A percentile compares a stretch with the other conserved stretches of the same genome.
These are phyloP conservation scores for Pseudotulostoma volvatum DNA, from an alignment of 495 filamentous ascomycete genomes.

Conservation along the genomic window DNA sequence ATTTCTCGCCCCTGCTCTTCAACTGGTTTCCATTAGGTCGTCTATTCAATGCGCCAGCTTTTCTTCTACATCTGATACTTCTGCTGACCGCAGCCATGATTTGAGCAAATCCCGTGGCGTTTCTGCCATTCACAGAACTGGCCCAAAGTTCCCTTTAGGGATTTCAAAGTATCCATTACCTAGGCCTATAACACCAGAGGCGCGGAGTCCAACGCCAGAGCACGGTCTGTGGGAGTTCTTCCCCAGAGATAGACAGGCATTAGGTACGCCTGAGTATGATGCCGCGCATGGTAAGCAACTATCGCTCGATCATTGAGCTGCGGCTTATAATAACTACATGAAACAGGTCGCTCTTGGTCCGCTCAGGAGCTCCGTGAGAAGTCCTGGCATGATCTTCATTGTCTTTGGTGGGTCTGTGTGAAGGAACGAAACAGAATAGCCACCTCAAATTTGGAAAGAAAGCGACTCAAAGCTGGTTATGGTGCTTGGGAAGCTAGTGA, in stretches of 20 bases:
- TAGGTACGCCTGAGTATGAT: conserved; percentile 53
- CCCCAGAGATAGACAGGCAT: conserved; percentile 39
- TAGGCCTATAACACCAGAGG: conserved; percentile 40
- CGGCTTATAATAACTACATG: neutral
- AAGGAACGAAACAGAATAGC: conserved; percentile 83
- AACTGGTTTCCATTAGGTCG: conserved; percentile 20
- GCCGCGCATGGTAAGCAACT: conserved; percentile 41
- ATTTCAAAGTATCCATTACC: conserved; percentile 59
- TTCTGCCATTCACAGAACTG: conserved; percentile 60
- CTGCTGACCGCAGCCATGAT: conserved; percentile 17
- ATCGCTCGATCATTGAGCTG: neutral
- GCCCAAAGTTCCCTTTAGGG: conserved; percentile 50
- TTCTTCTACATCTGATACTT: conserved; percentile 21
- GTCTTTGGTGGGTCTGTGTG: conserved; percentile 85
- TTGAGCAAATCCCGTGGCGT: conserved; percentile 49
- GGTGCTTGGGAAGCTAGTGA: conserved; percentile 45
- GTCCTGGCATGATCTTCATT: conserved; percentile 85
- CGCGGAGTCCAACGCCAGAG: conserved; percentile 39
- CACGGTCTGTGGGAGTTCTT: conserved; percentile 97
- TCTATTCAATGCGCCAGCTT: conserved; percentile 26
- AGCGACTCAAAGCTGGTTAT: conserved; percentile 45
- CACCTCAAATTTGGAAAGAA: conserved; percentile 54
- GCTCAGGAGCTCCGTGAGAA: conserved; percentile 78
- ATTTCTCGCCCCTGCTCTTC: conserved; percentile 30
- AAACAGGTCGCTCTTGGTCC: conserved; percentile 59